Percentiles rank a stretch among this genome's conserved stretches.
phyloP scores from a whole-genome alignment of 1,139 yeast genomes.

The Magnusiomyces suaveolens region DNA sequence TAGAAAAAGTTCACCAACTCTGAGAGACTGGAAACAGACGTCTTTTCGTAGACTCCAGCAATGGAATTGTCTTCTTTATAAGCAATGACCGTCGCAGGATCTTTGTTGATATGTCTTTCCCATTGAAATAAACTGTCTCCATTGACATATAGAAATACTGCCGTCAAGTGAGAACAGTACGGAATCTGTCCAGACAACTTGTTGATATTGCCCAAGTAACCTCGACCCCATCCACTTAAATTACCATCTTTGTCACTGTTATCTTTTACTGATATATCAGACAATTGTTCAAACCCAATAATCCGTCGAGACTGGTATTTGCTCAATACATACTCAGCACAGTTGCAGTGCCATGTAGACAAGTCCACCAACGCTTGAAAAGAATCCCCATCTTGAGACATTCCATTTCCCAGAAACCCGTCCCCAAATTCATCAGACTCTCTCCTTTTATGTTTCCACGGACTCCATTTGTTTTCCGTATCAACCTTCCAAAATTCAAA shows the following conservation, averaged over 20 bases:
- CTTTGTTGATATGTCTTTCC: background rate
- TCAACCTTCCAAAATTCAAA: background rate
- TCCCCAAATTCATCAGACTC: background rate
- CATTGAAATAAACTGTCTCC: conserved; percentile 1
- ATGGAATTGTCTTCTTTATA: background rate
- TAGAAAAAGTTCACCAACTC: no score
- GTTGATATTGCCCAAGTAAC: background rate
- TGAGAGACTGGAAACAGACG: no score
- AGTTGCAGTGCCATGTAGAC: conserved; percentile 2
- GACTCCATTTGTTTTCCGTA: background rate
- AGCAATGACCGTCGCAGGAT: background rate
- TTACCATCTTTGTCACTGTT: background rate
- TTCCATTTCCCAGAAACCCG: background rate
- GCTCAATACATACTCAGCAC: conserved; percentile 2
- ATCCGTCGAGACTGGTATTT: background rate
- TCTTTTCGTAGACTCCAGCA: no score
- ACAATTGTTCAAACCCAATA: background rate
- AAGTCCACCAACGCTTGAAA: background rate
- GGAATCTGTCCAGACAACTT: background rate
- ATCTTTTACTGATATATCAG: background rate
- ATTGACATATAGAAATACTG: background rate
- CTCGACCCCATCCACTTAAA: conserved; percentile 4
- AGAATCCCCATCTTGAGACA: background rate
- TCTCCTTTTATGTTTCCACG: background rate
- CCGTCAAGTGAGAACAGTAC: background rate